phyloP scores from a whole-genome alignment of 1,139 yeast genomes.

The Nakaseomyces sp. region DNA sequence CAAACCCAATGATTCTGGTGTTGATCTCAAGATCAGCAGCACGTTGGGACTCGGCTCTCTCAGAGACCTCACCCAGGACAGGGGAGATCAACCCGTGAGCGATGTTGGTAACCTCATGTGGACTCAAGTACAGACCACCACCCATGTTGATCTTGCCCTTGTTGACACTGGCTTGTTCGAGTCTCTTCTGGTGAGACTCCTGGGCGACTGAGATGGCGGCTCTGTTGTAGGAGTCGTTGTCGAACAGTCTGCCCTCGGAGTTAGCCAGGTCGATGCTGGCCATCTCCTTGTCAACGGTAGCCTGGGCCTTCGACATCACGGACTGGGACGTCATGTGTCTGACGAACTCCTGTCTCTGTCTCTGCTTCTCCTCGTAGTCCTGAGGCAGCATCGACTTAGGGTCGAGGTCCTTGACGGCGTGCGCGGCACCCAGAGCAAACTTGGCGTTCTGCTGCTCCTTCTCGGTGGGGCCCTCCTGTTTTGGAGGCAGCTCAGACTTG shows the following conservation, averaged over 20 bases:
- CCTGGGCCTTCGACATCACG: slow-evolving; percentile 54
- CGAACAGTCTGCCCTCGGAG: slow-evolving; percentile 31
- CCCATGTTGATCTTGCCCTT: slow-evolving; percentile 54
- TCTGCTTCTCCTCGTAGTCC: slow-evolving; percentile 14
- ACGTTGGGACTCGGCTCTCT: slow-evolving; percentile 66
- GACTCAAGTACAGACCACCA: slow-evolving; percentile 77
- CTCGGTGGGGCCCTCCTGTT: slow-evolving; percentile 1
- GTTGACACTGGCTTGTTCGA: slow-evolving; percentile 12
- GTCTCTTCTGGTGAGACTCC: slow-evolving; percentile 31
- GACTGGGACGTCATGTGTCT: slow-evolving; percentile 33
- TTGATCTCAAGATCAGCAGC: slow-evolving; percentile 52
- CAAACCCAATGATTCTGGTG: slow-evolving; percentile 9
- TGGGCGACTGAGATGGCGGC: slow-evolving; percentile 61
- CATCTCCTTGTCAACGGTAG: slow-evolving; percentile 48
- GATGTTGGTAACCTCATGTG: slow-evolving; percentile 66
- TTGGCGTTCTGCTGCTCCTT: slow-evolving; percentile 4
- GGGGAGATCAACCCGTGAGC: slow-evolving; percentile 82
- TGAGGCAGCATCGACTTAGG: slow-evolving; percentile 14
- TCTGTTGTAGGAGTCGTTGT: slow-evolving; percentile 35
- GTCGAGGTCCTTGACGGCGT: slow-evolving; percentile 36
- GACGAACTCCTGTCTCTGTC: slow-evolving; percentile 17
- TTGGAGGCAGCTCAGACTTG: slow-evolving; percentile 12
- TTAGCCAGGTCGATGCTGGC: slow-evolving; percentile 34
- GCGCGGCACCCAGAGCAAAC: slow-evolving; percentile 41
- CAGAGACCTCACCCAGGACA: slow-evolving; percentile 65